Base-by-base conservation (phyloP, 805 yeast genomes). In the Zygosaccharomyces bailii region DNA sequence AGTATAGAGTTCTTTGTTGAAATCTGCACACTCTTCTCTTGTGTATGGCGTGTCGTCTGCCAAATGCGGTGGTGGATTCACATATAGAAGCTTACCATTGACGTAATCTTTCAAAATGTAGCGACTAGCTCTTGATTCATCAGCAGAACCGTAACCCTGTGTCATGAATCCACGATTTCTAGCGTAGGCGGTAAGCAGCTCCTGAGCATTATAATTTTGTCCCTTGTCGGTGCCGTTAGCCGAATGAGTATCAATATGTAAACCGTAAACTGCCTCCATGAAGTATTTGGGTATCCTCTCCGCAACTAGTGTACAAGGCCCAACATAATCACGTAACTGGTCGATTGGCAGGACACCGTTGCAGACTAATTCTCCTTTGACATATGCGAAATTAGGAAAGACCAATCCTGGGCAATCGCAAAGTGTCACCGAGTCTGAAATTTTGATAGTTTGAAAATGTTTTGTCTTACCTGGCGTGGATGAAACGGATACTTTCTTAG, bases 371-470 rank as follows among this genome's bases (percentile, higher is more conserved):
- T 93, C 99, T 56, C 95, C 98, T 60, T 89, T 90, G 18, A 96
- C 86, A 63, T 86, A 86, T 5, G 98, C 98, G 63, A 93, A 93
- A 60, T 91, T 93, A 18, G 99, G 99, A 73, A 93, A 93, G 13
- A 93, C 99, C 50, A 93, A 74, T 76, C 99, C 99, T 2, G 99
- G 99, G 73, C 99, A 93, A 74, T 93, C 99, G 69, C 98, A 93
- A 42, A 93, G 73, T 54, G 89, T 75, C 2, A 93, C 93, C 29
- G 84, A 75, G 42, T 84, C 86, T 1, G 96, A 80, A 35, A 93
- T 74, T 60, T 80, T 78, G 50, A 93, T 90, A 1, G 99, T 93
- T 72, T 93, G 99, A 75, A 93, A 93, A 74, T 93, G 99, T 65
- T 93, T 93, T 10, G 99, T 93, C 65, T 93, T 93, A 71, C 99